These are phyloP conservation scores for Aspergillus fischeri DNA, from an alignment of 2,329 filamentous ascomycete genomes.

Conservation along the genomic window DNA sequence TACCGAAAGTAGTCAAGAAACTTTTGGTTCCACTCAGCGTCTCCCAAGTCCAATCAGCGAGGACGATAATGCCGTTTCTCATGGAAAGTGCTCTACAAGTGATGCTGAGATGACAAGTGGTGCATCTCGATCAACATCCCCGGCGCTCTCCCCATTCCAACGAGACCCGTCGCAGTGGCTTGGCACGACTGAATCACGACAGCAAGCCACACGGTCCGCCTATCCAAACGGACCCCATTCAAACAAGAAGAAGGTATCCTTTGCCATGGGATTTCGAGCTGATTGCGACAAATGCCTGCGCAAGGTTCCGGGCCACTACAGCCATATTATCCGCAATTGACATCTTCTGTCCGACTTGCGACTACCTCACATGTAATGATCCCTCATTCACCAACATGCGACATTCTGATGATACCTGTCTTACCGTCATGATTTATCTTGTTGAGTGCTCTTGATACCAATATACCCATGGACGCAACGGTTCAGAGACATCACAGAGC, in stretches of 20 bases:
- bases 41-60: conserved; percentile 41
- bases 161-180: not conserved
- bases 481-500: not conserved
- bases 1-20: conserved; percentile 8
- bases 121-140: conserved; percentile 6
- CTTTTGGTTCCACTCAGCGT: conserved; percentile 20
- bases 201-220: not conserved
- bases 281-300: conserved; percentile 74
- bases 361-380: not conserved
- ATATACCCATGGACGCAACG: not conserved
- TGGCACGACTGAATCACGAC: not conserved
- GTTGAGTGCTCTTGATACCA: not conserved
- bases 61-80: conserved; percentile 20
- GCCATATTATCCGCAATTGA: conserved; percentile 61
- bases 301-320: conserved; percentile 75
- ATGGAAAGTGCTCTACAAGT: conserved; percentile 5
- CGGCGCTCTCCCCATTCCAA: not conserved
- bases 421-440: not conserved
- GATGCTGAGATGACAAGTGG: conserved; percentile 18
- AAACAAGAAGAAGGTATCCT: conserved; percentile 53
- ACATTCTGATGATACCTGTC: conserved; percentile 1
- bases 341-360: not conserved
- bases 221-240: not conserved
- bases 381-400: not conserved
- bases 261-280: conserved; percentile 73